These are phyloP conservation scores for Karstenula rhodostoma DNA, from an alignment of 2,329 filamentous ascomycete species.

Conservation along the genomic window DNA sequence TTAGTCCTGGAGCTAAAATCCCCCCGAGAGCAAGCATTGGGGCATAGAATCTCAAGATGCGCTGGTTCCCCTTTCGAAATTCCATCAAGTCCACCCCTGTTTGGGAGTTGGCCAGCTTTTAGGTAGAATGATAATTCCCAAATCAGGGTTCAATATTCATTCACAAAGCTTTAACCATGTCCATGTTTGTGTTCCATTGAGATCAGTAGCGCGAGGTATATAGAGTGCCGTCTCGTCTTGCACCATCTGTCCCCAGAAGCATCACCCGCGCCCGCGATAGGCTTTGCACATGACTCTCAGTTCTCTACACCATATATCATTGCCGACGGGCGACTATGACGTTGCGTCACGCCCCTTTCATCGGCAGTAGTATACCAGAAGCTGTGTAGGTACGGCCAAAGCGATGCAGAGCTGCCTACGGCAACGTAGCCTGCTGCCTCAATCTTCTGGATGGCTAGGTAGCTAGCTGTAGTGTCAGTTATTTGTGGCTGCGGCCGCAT, in stretches of 20 bases:
- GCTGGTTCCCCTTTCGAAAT: not conserved
- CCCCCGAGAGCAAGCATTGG: constrained; percentile 9
- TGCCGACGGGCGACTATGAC: not conserved
- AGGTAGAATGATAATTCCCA: not conserved
- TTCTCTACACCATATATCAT: constrained; percentile 1
- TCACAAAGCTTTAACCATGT: not conserved
- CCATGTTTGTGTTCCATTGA: not conserved
- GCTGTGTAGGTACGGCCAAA: constrained; percentile 13
- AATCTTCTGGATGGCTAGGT: constrained; percentile 7
- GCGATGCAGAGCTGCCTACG: no score
- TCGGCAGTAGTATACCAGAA: constrained; percentile 9
- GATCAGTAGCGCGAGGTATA: not conserved
- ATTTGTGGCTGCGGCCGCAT: not conserved
- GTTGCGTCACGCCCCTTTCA: constrained; percentile 2
- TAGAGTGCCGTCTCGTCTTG: not conserved
- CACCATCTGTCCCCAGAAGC: not conserved
- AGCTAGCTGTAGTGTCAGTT: constrained; percentile 7
- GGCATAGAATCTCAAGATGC: not conserved
- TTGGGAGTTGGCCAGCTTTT: constrained; percentile 1
- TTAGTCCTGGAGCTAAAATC: constrained; percentile 3
- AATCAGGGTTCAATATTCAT: not conserved
- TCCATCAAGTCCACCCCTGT: not conserved
- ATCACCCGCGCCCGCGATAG: not conserved
- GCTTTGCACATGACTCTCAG: constrained; percentile 2
- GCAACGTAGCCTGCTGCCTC: constrained; percentile 11